Conservation (phyloP, 2,329 filamentous ascomycete genomes). For the Magnaporthales sp. region DNA sequence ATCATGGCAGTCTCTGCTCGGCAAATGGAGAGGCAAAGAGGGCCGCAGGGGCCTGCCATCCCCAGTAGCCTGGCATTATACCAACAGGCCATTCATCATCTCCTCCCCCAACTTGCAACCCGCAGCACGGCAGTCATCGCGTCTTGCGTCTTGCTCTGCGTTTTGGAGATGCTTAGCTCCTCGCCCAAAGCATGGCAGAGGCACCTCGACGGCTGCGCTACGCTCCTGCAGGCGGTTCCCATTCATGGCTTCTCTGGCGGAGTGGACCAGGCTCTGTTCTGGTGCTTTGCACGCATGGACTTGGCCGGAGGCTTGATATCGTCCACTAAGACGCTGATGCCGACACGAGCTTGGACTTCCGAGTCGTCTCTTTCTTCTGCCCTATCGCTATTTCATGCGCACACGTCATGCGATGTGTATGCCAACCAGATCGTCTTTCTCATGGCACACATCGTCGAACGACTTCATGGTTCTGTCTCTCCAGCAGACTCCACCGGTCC, state of each 20-base stretch:
- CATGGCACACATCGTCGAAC: not conserved
- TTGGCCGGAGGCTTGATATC: conserved; percentile 44
- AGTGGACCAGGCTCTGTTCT: conserved; percentile 41
- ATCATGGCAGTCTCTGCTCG: conserved; percentile 42
- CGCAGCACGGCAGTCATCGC: not conserved
- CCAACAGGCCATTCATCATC: not conserved
- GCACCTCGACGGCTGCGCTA: not conserved
- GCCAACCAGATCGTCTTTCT: not conserved
- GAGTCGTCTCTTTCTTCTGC: not conserved
- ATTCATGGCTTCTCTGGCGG: conserved; percentile 10
- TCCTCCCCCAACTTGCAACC: not conserved
- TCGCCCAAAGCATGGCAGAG: not conserved
- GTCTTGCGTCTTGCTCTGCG: not conserved
- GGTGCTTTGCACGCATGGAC: conserved; percentile 47
- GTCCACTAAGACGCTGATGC: conserved; percentile 31
- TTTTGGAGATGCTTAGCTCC: not conserved
- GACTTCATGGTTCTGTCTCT: not conserved
- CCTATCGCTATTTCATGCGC: not conserved
- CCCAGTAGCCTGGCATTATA: not conserved
- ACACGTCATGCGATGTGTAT: not conserved
- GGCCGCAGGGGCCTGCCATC: conserved; percentile 28
- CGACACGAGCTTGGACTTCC: not conserved
- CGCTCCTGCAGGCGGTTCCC: not conserved
- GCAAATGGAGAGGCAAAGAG: conserved; percentile 42
- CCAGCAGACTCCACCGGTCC: not conserved